These are phyloP conservation scores for Tulasnella sp. DNA, from an alignment of 768 basidiomycete genomes.

Conservation along the genomic window DNA sequence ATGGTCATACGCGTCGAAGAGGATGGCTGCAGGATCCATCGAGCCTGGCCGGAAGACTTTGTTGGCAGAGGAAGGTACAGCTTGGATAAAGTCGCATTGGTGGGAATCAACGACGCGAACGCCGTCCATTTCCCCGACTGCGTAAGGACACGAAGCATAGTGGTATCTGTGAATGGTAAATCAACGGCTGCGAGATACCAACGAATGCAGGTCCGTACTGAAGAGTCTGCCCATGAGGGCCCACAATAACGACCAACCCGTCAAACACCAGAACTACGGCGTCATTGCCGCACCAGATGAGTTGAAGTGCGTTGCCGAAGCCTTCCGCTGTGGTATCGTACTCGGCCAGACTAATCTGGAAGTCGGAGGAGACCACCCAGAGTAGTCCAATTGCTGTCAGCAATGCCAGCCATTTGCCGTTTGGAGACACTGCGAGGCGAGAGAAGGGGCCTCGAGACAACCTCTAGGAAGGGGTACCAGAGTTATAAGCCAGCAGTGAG, in stretches of 20 bases:
- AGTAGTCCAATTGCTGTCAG: slow-evolving; percentile 67
- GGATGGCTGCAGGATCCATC: slow-evolving; percentile 81
- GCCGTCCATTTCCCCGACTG: slow-evolving; percentile 85
- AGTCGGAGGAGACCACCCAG: slow-evolving; percentile 95
- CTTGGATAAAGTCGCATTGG: slow-evolving; percentile 83
- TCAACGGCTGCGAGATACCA: background rate
- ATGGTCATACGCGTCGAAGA: slow-evolving; percentile 89
- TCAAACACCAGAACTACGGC: slow-evolving; percentile 87
- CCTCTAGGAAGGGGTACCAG: slow-evolving; percentile 43
- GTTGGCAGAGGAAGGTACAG: slow-evolving; percentile 77
- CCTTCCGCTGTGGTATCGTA: slow-evolving; percentile 59
- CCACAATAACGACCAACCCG: slow-evolving; percentile 72
- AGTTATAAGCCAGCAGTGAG: background rate
- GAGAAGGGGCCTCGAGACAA: slow-evolving; percentile 85
- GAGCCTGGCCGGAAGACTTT: slow-evolving; percentile 92
- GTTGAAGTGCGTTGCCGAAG: slow-evolving; percentile 44
- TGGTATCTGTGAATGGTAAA: slow-evolving; percentile 54
- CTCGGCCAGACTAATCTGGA: slow-evolving; percentile 82
- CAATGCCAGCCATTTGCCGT: slow-evolving; percentile 86
- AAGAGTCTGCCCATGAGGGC: slow-evolving; percentile 83
- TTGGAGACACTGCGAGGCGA: slow-evolving; percentile 84
- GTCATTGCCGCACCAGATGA: slow-evolving; percentile 97
- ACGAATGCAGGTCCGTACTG: slow-evolving; percentile 49
- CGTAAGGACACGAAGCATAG: slow-evolving; percentile 70
- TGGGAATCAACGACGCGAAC: slow-evolving; percentile 77